Evolutionary conservation across 805 yeast genomes (phyloP), one percentile per base, ranked within the genome.

Genomic region (Wickerhamomyces mucosus): DNA sequence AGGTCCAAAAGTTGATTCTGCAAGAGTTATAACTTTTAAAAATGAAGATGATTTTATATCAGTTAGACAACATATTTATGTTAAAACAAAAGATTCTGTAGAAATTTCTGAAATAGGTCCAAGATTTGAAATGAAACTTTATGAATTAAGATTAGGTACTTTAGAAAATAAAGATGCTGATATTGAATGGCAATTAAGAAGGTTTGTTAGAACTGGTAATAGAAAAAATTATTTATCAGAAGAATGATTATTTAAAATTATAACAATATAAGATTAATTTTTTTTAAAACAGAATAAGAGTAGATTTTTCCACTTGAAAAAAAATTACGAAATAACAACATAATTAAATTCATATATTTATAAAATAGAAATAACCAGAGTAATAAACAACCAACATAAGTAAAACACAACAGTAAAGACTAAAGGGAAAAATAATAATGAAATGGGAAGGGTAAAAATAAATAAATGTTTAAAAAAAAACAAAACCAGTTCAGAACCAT

Each of bases 21-120:
- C 94, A 7, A 64, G 99, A 45, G 96, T 92, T n/a, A 78, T 92
- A 31, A 81, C 96, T 3, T 92, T 92, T 61, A 75, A 82, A 26
- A 92, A 92, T 54, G 70, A 74, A 33, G 95, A 85, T 29, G 99
- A 92, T 59, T 92, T 75, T 51, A 89, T 92, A 38, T 75, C 86
- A 39, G 96, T 92, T 5, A 72, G 99, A 56, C 98, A 92, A 51
- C 99, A 92, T 53, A 80, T 92, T 2, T 92, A 82, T 53, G 95
- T 86, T 5, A 78, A 75, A 51, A 85, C 96, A 0, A 78, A 79
- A 44, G 95, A 86, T 40, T 69, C 75, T 21, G 95, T 86, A 2
- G 97, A 92, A 54, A 59, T 92, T 35, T 88, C 96, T 36, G 99
- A 92, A 55, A 81, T 92, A 22, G 99, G 99, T 0, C 99, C 99